Percentiles rank a stretch among this genome's conserved stretches.
phyloP scores from a whole-genome alignment of 371 early-diverging fungal species.

The Parasitella parasitica region DNA sequence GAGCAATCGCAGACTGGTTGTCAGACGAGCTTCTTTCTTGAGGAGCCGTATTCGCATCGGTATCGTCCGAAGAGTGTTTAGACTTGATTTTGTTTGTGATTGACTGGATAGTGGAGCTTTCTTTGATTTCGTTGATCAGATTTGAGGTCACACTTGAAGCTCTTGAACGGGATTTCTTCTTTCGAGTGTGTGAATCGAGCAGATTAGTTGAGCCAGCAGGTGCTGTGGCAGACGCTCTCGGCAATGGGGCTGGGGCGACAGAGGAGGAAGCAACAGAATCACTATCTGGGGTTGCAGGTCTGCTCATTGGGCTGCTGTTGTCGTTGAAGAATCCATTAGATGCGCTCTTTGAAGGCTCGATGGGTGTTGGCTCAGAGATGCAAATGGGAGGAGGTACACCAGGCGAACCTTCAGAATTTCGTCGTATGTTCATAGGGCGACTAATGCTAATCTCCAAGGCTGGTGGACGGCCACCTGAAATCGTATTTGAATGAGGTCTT shows the following conservation, averaged over 20 bases:
- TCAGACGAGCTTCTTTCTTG: neutral
- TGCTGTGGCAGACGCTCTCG: neutral
- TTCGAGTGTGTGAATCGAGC: neutral
- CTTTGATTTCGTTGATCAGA: constrained; percentile 21
- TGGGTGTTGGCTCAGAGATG: constrained; percentile 22
- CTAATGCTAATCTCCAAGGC: constrained; percentile 11
- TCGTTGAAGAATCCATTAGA: neutral
- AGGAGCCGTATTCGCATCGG: neutral
- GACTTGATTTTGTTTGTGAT: constrained; percentile 17
- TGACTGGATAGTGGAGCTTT: constrained; percentile 16
- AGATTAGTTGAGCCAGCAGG: neutral
- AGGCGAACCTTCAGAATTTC: constrained; percentile 32
- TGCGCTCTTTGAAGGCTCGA: constrained; percentile 13
- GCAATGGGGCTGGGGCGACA: neutral
- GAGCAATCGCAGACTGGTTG: neutral
- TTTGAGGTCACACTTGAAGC: constrained; percentile 27
- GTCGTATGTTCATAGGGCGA: constrained; percentile 9
- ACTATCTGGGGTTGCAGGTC: neutral
- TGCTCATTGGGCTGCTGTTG: neutral
- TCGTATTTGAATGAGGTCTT: constrained; percentile 24
- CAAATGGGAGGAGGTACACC: constrained; percentile 23
- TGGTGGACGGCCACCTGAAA: constrained; percentile 26
- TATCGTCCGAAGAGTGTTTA: constrained; percentile 2
- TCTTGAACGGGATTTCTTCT: constrained; percentile 24
- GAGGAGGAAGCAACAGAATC: no score